These are phyloP conservation scores for Solanum neorickii DNA, from an alignment of 257 asterid species.

Conservation along the genomic window DNA sequence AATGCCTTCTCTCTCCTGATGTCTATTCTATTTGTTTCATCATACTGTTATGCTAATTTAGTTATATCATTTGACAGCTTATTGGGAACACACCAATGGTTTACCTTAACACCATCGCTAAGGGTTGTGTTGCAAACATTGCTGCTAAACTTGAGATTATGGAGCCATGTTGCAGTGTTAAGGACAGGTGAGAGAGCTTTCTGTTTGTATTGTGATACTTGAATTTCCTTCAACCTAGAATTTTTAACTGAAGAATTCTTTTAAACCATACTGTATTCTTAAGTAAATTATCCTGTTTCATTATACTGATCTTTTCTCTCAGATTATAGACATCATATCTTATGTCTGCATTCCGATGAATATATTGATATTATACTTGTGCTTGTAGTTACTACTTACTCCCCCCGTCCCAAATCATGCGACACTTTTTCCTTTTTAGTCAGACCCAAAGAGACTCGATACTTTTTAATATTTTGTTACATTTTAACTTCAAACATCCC, in stretches of 20 bases:
- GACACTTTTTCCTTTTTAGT: background rate
- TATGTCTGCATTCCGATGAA: background rate
- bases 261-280: background rate
- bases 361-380: background rate
- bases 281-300: background rate
- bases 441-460: background rate
- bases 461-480: background rate
- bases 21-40: background rate
- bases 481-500: background rate
- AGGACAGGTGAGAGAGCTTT: conserved; percentile 62
- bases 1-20: background rate
- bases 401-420: background rate
- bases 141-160: conserved; percentile 94
- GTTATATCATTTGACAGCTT: conserved; percentile 35
- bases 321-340: background rate
- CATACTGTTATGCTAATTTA: background rate
- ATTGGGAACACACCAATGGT: conserved; percentile 99
- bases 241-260: background rate
- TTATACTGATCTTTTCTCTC: background rate
- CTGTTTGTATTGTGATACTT: background rate
- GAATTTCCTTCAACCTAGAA: background rate
- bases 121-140: conserved; percentile 83
- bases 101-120: conserved; percentile 63
- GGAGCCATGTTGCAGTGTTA: conserved; percentile 99
- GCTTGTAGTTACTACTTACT: background rate